These are phyloP conservation scores for Aspergillus kassunensis DNA, from an alignment of 495 filamentous ascomycete genomes.

Conservation along the genomic window DNA sequence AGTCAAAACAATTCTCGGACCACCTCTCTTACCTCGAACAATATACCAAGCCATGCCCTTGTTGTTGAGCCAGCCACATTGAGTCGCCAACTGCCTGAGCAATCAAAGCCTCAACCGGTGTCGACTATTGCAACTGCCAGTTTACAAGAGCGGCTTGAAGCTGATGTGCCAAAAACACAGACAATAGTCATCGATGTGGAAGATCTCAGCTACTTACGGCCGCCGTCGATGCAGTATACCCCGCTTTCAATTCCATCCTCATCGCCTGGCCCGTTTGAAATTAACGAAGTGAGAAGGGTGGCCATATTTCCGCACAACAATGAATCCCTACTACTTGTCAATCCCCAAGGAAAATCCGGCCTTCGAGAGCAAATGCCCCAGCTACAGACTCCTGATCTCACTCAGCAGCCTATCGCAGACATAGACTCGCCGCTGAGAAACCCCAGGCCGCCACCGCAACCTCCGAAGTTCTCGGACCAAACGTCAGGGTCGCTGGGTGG, in stretches of 20 bases:
- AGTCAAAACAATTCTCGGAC: conserved; percentile 63
- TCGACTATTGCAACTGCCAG: background rate
- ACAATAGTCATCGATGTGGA: conserved; percentile 31
- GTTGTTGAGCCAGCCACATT: conserved; percentile 31
- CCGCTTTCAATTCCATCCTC: conserved; percentile 48
- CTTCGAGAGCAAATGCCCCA: conserved; percentile 21
- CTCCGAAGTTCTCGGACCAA: conserved; percentile 41
- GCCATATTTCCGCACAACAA: conserved; percentile 86
- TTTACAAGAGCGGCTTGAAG: conserved; percentile 4
- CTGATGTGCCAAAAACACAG: conserved; percentile 24
- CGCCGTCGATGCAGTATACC: conserved; percentile 44
- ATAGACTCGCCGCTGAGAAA: conserved; percentile 71
- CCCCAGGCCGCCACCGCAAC: conserved; percentile 65
- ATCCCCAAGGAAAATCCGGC: conserved; percentile 53
- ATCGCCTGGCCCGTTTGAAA: conserved; percentile 49
- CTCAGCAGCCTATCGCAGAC: conserved; percentile 30
- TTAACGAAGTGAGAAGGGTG: conserved; percentile 74
- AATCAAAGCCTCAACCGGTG: conserved; percentile 16
- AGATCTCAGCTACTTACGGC: conserved; percentile 35
- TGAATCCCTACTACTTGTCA: conserved; percentile 70
- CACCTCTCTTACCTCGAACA: conserved; percentile 63
- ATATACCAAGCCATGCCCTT: conserved; percentile 56
- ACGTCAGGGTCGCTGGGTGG: conserved; percentile 36
- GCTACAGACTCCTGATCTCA: conserved; percentile 29
- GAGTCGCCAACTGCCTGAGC: conserved; percentile 21